A percentile compares a stretch with the other conserved stretches of the same genome.
These are phyloP conservation scores for Dactylonectria estremocensis DNA, from an alignment of 2,329 filamentous ascomycete species.

Conservation along the genomic window DNA sequence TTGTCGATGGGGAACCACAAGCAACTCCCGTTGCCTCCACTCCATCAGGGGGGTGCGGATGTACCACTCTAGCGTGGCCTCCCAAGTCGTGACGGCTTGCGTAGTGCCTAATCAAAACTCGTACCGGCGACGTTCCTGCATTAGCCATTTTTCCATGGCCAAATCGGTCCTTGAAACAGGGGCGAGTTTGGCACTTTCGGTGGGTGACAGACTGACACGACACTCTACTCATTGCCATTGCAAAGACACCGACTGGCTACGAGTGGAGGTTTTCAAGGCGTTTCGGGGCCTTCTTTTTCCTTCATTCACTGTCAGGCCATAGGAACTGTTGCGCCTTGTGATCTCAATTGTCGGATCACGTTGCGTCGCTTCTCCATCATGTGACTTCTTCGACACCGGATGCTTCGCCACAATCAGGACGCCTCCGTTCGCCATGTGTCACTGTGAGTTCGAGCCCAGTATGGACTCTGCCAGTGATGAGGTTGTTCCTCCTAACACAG, in stretches of 20 bases:
- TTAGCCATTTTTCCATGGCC: conserved; percentile 48
- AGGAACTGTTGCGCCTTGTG: conserved; percentile 15
- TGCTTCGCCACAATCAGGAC: conserved; percentile 29
- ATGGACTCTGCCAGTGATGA: conserved; percentile 17
- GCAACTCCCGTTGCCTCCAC: conserved; percentile 47
- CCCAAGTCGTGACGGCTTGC: conserved; percentile 47
- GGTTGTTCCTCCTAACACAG: conserved; percentile 23
- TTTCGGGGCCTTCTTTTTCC: conserved; percentile 18
- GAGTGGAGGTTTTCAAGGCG: conserved; percentile 10
- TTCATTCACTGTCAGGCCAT: conserved; percentile 27
- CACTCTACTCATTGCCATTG: conserved; percentile 29
- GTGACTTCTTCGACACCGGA: conserved; percentile 34
- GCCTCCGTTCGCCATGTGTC: conserved; percentile 38
- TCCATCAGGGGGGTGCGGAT: conserved; percentile 40
- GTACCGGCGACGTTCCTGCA: conserved; percentile 50
- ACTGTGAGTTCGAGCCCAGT: conserved; percentile 27
- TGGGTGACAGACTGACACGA: conserved; percentile 32
- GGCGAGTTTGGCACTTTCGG: conserved; percentile 40
- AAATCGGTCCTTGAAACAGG: conserved; percentile 49
- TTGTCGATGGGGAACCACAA: conserved; percentile 44
- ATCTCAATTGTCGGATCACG: conserved; percentile 31
- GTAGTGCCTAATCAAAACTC: conserved; percentile 45
- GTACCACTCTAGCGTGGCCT: conserved; percentile 39
- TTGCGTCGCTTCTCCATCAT: conserved; percentile 35
- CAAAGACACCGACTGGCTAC: conserved; percentile 30